Evolutionary conservation across 768 basidiomycete species (phyloP).

Genomic region (Mycena maculata): DNA sequence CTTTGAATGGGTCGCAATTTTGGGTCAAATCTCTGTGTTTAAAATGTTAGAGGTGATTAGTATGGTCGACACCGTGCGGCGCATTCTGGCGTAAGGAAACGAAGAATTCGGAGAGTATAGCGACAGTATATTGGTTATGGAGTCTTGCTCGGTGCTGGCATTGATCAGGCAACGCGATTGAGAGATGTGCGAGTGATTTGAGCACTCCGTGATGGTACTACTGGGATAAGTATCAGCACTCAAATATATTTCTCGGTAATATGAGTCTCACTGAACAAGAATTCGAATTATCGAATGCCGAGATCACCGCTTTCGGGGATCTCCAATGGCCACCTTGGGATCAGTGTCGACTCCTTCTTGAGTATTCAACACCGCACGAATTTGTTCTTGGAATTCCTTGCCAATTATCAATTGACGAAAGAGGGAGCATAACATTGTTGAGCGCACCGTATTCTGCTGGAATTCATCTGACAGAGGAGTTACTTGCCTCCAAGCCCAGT

Average conservation of each 20-base stretch:
- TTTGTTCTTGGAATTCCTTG: slow-evolving; percentile 26
- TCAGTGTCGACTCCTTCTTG: no score
- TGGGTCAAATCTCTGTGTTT: no score
- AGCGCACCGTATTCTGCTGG: slow-evolving; percentile 45
- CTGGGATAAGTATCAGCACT: no score
- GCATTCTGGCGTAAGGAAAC: no score
- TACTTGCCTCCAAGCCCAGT: slow-evolving; percentile 66
- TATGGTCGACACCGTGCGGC: no score
- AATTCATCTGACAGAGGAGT: slow-evolving; percentile 55
- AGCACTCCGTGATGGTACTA: no score
- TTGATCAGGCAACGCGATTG: neutral
- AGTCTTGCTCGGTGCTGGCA: neutral
- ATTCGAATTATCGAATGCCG: neutral
- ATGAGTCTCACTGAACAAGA: neutral
- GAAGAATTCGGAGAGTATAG: neutral
- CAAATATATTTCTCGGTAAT: no score
- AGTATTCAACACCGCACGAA: neutral
- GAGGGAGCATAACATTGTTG: no score
- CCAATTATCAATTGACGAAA: neutral
- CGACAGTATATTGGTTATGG: neutral
- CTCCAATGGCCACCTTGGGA: no score
- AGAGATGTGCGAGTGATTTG: no score
- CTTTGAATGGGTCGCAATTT: no score
- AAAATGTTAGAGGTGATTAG: no score
- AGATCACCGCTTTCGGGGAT: slow-evolving; percentile 16